Evolutionary conservation across 2,329 filamentous ascomycete genomes (phyloP), one percentile per base, ranked within the genome.

Genomic region (Tricladium varicosporioides): DNA sequence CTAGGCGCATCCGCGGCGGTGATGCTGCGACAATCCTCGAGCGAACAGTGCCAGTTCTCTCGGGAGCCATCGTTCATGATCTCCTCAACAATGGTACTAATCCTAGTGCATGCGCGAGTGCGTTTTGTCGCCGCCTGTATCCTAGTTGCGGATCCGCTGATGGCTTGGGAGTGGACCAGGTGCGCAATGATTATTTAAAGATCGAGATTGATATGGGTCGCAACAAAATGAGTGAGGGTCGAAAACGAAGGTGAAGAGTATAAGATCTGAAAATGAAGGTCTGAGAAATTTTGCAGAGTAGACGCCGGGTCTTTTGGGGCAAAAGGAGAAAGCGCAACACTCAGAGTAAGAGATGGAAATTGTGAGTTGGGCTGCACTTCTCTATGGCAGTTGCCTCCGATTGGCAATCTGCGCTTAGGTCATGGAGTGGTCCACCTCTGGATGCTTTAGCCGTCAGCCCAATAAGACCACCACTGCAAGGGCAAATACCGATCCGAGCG

Each of bases 1-100:
- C 63, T 19, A 50, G 47, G 15, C 57, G 54, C 27, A 60, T 56
- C 10, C 57, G 48, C 33, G 18, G 51, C 22, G 51, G 57, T 36
- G 42, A 56, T 46, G 31, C 46, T 44, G 46, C n/a, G 52, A 43
- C 54, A 19, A 53, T 18, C 18, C 22, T 19, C 42, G 52, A 32
- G 45, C 40, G 57, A 44, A 60, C 11, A 15, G 31, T 45, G 27
- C n/a, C 48, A 13, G 36, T 36, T 36, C 49, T 50, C 7, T 51
- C 48, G 48, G 51, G 51, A 10, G 56, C 56, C 57, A 59, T 61
- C 22, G 33, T 43, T 61, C 56, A 50, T 53, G 31, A 48, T 48
- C 43, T 40, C 27, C 47, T n/a, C 15, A 18, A 27, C 10, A 48
- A 13, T 13, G 15, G 5, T 48, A 31, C 36, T 10, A 40, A 40